These are phyloP conservation scores for Sesbania bispinosa DNA, from an alignment of 306 rosid species.

Conservation along the genomic window DNA sequence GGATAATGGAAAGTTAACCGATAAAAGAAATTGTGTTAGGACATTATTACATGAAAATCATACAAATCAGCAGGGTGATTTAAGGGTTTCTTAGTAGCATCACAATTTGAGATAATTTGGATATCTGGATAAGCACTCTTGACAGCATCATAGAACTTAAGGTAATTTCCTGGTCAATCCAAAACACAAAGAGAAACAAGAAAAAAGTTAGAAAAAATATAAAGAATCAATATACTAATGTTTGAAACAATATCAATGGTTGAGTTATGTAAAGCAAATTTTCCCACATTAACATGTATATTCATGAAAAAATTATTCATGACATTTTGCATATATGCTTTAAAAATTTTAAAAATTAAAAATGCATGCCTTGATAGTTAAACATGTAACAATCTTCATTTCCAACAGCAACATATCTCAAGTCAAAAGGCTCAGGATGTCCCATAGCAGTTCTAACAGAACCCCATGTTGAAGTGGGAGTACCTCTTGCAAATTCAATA, in stretches of 20 bases:
- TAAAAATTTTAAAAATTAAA: no score
- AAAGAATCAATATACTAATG: no score
- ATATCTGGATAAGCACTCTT: conserved; percentile 76
- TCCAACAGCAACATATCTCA: conserved; percentile 82
- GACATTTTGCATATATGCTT: no score
- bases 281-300: no score
- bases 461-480: conserved; percentile 76
- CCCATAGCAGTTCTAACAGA: conserved; percentile 83
- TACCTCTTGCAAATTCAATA: conserved; percentile 90
- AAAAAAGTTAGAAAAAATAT: no score
- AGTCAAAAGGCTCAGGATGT: conserved; percentile 83
- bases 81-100: conserved; percentile 57
- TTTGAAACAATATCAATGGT: no score
- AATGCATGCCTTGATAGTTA: conserved; percentile 67
- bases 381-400: conserved; percentile 90
- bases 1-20: no score
- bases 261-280: no score
- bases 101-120: conserved; percentile 83
- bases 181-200: no score
- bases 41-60: conserved; percentile 88
- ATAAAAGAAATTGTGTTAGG: conserved; percentile 17
- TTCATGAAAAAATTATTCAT: no score
- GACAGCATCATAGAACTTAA: conserved; percentile 65
- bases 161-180: conserved; percentile 76
- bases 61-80: conserved; percentile 90